phyloP scores from a whole-genome alignment of 805 yeast genomes.

The Maudiozyma pseudohumilis region DNA sequence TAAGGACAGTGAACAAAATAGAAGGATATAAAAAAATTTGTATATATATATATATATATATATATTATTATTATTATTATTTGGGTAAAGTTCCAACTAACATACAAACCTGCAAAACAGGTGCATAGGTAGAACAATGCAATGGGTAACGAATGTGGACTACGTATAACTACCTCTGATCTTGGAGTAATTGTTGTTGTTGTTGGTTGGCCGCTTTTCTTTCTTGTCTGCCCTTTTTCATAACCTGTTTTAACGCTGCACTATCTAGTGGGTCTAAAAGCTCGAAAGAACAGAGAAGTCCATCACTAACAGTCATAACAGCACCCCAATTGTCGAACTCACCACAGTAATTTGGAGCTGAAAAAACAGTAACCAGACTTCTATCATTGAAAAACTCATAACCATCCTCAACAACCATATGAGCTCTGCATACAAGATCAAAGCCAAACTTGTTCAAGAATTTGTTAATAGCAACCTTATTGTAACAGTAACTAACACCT shows the following conservation, averaged over 20 bases:
- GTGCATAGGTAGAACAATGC: no score
- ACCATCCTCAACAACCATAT: conserved; percentile 86
- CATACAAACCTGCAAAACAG: no score
- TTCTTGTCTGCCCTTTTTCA: conserved; percentile 89
- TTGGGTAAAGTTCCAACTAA: no score
- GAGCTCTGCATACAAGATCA: conserved; percentile 74
- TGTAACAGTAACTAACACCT: conserved; percentile 74
- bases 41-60: no score
- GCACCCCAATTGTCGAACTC: conserved; percentile 86
- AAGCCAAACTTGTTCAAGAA: conserved; percentile 58
- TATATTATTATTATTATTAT: no score
- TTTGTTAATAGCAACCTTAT: conserved; percentile 59
- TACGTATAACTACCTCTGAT: background rate
- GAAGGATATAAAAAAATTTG: no score
- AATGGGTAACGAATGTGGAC: background rate
- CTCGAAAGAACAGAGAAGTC: conserved; percentile 85
- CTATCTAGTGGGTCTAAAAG: conserved; percentile 88
- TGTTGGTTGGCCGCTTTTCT: conserved; percentile 50
- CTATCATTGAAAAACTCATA: conserved; percentile 72
- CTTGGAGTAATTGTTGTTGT: conserved; percentile 10
- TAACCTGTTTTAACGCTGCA: conserved; percentile 84
- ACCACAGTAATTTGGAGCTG: conserved; percentile 63
- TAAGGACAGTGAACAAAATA: no score
- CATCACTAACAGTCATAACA: conserved; percentile 93
- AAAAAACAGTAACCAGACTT: conserved; percentile 66